A percentile compares a stretch with the other conserved stretches of the same genome.
These are phyloP conservation scores for Cladophialophora exuberans DNA, from an alignment of 2,329 filamentous ascomycete species.

Conservation along the genomic window DNA sequence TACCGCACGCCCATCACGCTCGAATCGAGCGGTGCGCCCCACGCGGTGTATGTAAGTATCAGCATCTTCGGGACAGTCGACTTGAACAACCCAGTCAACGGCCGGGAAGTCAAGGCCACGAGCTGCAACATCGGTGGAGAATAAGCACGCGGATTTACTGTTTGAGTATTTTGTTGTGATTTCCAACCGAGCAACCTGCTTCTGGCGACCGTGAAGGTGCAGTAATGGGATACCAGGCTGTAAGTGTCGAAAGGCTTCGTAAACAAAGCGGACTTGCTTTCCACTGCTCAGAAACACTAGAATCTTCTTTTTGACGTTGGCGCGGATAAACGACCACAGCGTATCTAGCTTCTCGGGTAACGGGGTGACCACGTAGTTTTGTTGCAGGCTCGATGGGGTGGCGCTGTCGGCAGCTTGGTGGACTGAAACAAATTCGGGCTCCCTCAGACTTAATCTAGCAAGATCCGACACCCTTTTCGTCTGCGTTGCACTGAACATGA, in stretches of 20 bases:
- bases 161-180: slow-evolving; percentile 82
- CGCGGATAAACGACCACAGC: slow-evolving; percentile 87
- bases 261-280: slow-evolving; percentile 95
- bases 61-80: slow-evolving; percentile 94
- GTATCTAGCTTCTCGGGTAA: slow-evolving; percentile 88
- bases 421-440: slow-evolving; percentile 93
- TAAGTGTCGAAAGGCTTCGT: slow-evolving; percentile 88
- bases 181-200: slow-evolving; percentile 84
- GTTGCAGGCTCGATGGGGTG: slow-evolving; percentile 81
- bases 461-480: slow-evolving; percentile 93
- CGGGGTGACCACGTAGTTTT: slow-evolving; percentile 87
- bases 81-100: slow-evolving; percentile 98
- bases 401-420: slow-evolving; percentile 80
- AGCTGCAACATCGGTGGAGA: slow-evolving; percentile 93
- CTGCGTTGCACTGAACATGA: slow-evolving; percentile 95
- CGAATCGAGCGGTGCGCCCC: slow-evolving; percentile 90
- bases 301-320: slow-evolving; percentile 90
- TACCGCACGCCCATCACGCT: slow-evolving; percentile 83
- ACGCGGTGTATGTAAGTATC: slow-evolving; percentile 98
- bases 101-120: slow-evolving; percentile 93
- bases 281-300: slow-evolving; percentile 93
- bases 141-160: slow-evolving; percentile 82
- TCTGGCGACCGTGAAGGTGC: slow-evolving; percentile 91
- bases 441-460: slow-evolving; percentile 80
- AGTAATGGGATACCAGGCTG: slow-evolving; percentile 92